These are phyloP conservation scores for Closterium sp. DNA, from an alignment of 139 green algal species.

Conservation along the genomic window DNA sequence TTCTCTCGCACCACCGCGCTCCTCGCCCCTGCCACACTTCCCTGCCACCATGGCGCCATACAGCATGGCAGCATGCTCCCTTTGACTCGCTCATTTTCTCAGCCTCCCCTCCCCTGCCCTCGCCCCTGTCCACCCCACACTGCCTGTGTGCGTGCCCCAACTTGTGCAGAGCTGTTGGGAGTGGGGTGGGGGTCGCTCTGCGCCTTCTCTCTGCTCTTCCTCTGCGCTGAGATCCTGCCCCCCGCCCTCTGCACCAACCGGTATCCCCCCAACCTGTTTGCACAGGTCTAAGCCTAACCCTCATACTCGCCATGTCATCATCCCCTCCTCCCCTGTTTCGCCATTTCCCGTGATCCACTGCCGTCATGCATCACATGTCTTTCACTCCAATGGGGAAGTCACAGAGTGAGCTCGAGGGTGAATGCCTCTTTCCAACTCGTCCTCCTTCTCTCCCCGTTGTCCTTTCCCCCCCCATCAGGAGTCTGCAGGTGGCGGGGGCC, in stretches of 20 bases:
- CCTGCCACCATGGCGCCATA: neutral
- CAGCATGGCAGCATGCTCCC: neutral
- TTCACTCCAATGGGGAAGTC: too few species aligned
- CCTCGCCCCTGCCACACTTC: too few species aligned
- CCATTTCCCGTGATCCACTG: too few species aligned
- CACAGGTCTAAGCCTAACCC: neutral
- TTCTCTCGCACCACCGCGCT: too few species aligned
- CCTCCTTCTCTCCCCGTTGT: too few species aligned
- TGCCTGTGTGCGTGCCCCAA: neutral
- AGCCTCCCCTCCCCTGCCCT: neutral
- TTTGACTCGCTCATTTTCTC: neutral
- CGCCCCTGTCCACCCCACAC: neutral
- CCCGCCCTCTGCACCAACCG: neutral
- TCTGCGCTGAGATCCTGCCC: neutral
- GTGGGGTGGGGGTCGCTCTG: neutral
- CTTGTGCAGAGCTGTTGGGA: neutral
- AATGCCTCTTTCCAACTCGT: neutral
- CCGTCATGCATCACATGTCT: too few species aligned
- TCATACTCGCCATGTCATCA: neutral
- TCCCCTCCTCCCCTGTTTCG: neutral
- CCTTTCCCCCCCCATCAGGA: neutral
- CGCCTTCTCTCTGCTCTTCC: neutral
- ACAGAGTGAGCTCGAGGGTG: too few species aligned
- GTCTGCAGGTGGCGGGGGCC: neutral
- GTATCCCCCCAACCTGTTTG: neutral